These are phyloP conservation scores for Hypocreales sp. DNA, from an alignment of 2,329 filamentous ascomycete genomes.

Conservation along the genomic window DNA sequence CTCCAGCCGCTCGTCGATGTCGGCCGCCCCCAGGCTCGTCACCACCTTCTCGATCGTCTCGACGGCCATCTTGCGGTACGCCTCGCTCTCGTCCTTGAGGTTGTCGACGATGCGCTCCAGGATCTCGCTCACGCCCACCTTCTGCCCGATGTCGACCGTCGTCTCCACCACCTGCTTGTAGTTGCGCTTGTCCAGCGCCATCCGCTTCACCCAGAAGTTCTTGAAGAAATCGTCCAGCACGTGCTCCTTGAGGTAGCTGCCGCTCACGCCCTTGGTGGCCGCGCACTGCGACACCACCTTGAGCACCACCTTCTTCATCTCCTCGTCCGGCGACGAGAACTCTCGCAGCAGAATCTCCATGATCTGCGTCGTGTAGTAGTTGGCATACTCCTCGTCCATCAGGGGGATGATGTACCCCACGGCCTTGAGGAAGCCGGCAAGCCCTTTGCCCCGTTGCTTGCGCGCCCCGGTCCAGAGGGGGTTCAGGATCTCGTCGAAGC, in stretches of 20 bases:
- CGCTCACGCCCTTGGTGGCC: slow-evolving; percentile 85
- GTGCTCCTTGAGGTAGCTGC: slow-evolving; percentile 86
- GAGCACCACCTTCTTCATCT: slow-evolving; percentile 99
- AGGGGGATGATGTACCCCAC: slow-evolving; percentile 96
- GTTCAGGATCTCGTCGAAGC: slow-evolving; percentile 94
- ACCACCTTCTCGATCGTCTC: slow-evolving; percentile 97
- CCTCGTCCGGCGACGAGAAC: slow-evolving; percentile 92
- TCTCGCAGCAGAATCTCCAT: slow-evolving; percentile 97
- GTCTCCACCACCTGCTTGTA: slow-evolving; percentile 97
- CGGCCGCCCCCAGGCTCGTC: slow-evolving; percentile 80
- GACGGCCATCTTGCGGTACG: slow-evolving; percentile 97
- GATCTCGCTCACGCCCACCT: slow-evolving; percentile 94
- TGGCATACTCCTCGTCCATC: slow-evolving; percentile 99
- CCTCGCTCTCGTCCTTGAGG: slow-evolving; percentile 93
- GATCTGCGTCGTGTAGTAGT: slow-evolving; percentile 96
- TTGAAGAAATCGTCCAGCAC: slow-evolving; percentile 96
- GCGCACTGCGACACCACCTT: slow-evolving; percentile 96
- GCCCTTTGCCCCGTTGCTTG: slow-evolving; percentile 90
- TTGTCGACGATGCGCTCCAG: slow-evolving; percentile 87
- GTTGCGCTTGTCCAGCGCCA: slow-evolving; percentile 95
- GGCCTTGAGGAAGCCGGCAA: slow-evolving; percentile 91
- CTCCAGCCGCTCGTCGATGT: slow-evolving; percentile 84
- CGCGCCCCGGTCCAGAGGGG: slow-evolving; percentile 92
- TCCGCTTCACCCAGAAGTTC: slow-evolving; percentile 92
- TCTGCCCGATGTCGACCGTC: slow-evolving; percentile 90